Conservation (phyloP, 2,329 filamentous ascomycete genomes). For the Biscogniauxia marginata region DNA sequence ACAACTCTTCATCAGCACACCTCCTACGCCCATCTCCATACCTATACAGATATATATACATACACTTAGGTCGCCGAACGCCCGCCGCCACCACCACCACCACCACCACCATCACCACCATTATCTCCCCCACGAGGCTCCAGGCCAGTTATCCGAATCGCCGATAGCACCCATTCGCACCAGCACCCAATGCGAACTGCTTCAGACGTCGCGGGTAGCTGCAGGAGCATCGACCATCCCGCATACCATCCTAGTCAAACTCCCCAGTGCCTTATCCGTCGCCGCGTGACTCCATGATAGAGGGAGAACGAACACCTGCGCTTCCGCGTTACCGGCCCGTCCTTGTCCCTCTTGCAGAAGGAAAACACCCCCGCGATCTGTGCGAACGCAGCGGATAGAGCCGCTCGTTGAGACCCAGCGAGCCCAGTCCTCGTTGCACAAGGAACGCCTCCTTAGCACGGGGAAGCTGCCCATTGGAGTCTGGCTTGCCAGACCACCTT, state of each 20-base stretch:
- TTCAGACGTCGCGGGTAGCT: constrained; percentile 36
- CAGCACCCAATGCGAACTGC: constrained; percentile 36
- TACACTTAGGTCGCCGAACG: constrained; percentile 21
- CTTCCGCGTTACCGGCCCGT: constrained; percentile 30
- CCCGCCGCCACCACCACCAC: constrained; percentile 16
- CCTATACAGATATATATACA: constrained; percentile 10
- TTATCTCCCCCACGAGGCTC: constrained; percentile 12
- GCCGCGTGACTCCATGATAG: constrained; percentile 36
- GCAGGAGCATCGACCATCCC: constrained; percentile 38
- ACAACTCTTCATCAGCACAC: neutral
- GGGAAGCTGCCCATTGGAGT: constrained; percentile 35
- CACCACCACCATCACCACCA: neutral
- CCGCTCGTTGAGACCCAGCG: constrained; percentile 27
- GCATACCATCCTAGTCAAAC: constrained; percentile 36
- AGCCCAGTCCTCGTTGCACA: constrained; percentile 31
- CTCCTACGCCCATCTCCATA: constrained; percentile 6
- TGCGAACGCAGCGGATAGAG: constrained; percentile 30
- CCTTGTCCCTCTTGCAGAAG: constrained; percentile 25
- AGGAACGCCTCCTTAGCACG: constrained; percentile 35
- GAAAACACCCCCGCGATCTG: constrained; percentile 31
- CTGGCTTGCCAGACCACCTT: constrained; percentile 22
- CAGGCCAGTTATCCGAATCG: constrained; percentile 27
- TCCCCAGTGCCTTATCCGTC: constrained; percentile 37
- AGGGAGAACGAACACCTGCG: constrained; percentile 15
- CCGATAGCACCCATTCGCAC: constrained; percentile 24